Percentiles rank a stretch among this genome's conserved stretches.
Evolutionary conservation across 2,329 filamentous ascomycete genomes (phyloP).

Genomic region (Blumeriella jaapii): DNA sequence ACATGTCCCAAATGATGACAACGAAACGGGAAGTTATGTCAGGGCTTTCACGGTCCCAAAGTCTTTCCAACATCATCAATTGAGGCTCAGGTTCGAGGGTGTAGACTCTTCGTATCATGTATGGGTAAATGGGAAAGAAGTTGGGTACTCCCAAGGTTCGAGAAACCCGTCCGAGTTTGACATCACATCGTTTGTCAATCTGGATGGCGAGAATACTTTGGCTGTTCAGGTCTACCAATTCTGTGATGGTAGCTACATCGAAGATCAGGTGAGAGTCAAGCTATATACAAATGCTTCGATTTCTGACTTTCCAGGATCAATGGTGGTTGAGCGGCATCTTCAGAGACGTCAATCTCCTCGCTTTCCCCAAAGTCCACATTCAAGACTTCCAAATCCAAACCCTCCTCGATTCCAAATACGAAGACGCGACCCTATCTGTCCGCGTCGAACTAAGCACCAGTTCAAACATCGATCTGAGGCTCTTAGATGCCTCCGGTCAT

Average conservation of each 20-base stretch:
- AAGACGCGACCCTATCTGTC: slow-evolving; percentile 38
- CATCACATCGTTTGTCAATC: slow-evolving; percentile 33
- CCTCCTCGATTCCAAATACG: slow-evolving; percentile 39
- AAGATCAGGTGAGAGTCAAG: slow-evolving; percentile 32
- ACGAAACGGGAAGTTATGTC: slow-evolving; percentile 42
- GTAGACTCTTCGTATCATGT: slow-evolving; percentile 47
- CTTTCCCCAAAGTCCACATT: slow-evolving; percentile 35
- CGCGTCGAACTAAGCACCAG: slow-evolving; percentile 33
- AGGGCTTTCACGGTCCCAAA: slow-evolving; percentile 36
- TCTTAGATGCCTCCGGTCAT: slow-evolving; percentile 35
- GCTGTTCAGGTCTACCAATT: slow-evolving; percentile 44
- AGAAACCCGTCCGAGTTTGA: slow-evolving; percentile 48
- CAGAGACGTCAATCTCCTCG: slow-evolving; percentile 40
- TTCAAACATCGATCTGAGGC: slow-evolving; percentile 29
- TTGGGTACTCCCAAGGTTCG: slow-evolving; percentile 46
- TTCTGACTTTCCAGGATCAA: slow-evolving; percentile 31
- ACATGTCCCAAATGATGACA: slow-evolving; percentile 37
- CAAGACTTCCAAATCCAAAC: slow-evolving; percentile 43
- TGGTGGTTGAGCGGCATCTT: slow-evolving; percentile 43
- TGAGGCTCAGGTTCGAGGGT: slow-evolving; percentile 44
- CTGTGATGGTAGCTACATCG: slow-evolving; percentile 45
- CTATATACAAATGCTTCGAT: not conserved
- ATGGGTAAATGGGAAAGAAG: slow-evolving; percentile 41
- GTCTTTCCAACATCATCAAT: slow-evolving; percentile 30
- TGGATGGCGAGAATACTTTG: slow-evolving; percentile 24